Percentiles rank a stretch among this genome's conserved stretches.
Evolutionary conservation across 139 green algal species (phyloP).

Genomic region (Pseudopediastrum boryanum): DNA sequence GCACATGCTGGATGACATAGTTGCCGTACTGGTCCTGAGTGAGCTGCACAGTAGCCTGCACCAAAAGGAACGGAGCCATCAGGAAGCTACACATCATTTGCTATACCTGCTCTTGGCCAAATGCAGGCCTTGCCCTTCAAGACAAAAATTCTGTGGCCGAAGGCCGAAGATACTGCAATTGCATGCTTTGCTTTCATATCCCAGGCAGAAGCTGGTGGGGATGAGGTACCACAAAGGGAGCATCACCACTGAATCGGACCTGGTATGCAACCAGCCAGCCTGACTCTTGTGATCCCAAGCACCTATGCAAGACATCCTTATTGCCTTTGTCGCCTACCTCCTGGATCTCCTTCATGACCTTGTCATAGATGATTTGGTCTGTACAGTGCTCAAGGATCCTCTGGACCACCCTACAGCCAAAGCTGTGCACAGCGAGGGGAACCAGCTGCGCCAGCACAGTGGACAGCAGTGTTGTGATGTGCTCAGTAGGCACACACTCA

Average conservation of each 20-base stretch:
- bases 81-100: too few relatives aligned
- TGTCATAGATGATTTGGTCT: constrained; percentile 37
- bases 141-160: too few relatives aligned
- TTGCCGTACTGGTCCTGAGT: constrained; percentile 93
- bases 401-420: constrained; percentile 96
- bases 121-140: too few relatives aligned
- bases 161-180: not conserved
- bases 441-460: constrained; percentile 77
- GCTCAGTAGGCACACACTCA: constrained; percentile 77
- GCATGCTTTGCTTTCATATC: not conserved
- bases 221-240: too few relatives aligned
- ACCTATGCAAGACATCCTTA: not conserved
- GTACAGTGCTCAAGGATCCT: constrained; percentile 90
- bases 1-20: constrained; percentile 93
- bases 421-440: constrained; percentile 81
- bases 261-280: not conserved
- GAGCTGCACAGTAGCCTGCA: constrained; percentile 55
- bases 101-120: too few relatives aligned
- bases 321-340: not conserved
- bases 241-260: too few relatives aligned
- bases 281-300: not conserved
- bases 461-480: constrained; percentile 69
- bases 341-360: constrained; percentile 49
- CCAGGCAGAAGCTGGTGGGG: not conserved
- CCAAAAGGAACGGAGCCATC: not conserved